Percentiles rank a stretch among this genome's conserved stretches.
Evolutionary conservation across 2,329 filamentous ascomycete species (phyloP).

Genomic region (Pyricularia pennisetigena): DNA sequence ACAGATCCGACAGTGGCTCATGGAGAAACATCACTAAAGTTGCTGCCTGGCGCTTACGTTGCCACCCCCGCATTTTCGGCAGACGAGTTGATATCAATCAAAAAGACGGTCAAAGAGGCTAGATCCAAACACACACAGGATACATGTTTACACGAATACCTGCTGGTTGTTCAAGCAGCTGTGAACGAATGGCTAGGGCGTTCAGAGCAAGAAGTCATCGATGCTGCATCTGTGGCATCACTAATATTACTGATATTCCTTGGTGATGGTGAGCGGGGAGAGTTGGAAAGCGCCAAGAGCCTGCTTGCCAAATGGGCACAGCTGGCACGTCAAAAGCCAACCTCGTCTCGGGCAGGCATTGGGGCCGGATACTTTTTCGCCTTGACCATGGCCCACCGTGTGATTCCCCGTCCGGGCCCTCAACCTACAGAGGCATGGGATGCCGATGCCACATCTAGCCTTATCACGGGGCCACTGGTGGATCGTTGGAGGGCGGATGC

Average conservation of each 20-base stretch:
- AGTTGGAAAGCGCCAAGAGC: constrained; percentile 13
- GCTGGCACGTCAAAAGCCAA: constrained; percentile 23
- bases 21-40: not conserved
- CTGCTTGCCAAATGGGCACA: constrained; percentile 35
- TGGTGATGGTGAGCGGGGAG: constrained; percentile 21
- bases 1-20: constrained; percentile 1
- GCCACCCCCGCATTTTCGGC: not conserved
- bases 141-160: not conserved
- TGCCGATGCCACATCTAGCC: not conserved
- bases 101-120: not conserved
- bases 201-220: constrained; percentile 39
- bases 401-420: constrained; percentile 17
- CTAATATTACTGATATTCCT: constrained; percentile 39
- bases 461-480: constrained; percentile 34
- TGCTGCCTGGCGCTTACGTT: constrained; percentile 19
- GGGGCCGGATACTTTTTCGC: constrained; percentile 44
- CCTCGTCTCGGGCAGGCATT: constrained; percentile 23
- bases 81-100: not conserved
- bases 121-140: not conserved
- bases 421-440: not conserved
- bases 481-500: constrained; percentile 41
- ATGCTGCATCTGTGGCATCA: constrained; percentile 39
- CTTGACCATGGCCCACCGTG: constrained; percentile 37
- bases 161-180: not conserved
- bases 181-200: constrained; percentile 36